A percentile compares a stretch with the other conserved stretches of the same genome.
Evolutionary conservation across 2,329 filamentous ascomycete genomes (phyloP).

Genomic region (Curvularia hawaiiensis): DNA sequence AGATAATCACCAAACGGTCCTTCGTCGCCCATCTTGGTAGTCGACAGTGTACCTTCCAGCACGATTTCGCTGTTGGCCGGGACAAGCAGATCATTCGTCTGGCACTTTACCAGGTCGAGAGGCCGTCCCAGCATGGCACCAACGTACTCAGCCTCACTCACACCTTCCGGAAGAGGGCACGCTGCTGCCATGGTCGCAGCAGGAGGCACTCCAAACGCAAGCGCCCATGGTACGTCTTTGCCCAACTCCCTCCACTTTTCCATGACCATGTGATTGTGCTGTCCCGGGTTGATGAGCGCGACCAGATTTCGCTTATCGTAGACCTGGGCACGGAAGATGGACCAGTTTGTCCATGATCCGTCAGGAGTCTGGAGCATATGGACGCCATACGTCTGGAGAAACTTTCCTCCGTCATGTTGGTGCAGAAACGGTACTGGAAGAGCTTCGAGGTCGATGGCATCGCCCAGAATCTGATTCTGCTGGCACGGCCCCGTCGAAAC

Average conservation of each 20-base stretch:
- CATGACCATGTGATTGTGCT: constrained; percentile 1
- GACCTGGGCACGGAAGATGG: constrained; percentile 1
- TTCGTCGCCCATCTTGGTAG: not conserved
- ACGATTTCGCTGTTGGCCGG: constrained; percentile 1
- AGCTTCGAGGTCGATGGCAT: not conserved
- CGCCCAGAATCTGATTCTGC: constrained; percentile 1
- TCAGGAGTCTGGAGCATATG: constrained; percentile 1
- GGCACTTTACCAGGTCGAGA: constrained; percentile 1
- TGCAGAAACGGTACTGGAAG: constrained; percentile 1
- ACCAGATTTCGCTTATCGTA: not conserved
- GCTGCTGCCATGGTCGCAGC: constrained; percentile 2
- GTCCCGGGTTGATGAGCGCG: not conserved
- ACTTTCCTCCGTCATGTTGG: not conserved
- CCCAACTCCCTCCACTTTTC: not conserved
- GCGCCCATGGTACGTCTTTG: not conserved
- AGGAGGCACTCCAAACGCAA: not conserved
- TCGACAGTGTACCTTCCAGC: not conserved
- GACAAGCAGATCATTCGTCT: not conserved
- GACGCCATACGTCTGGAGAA: constrained; percentile 1
- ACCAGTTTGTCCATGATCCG: constrained; percentile 1
- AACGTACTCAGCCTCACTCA: constrained; percentile 1
- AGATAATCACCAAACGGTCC: constrained; percentile 2
- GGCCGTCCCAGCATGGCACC: constrained; percentile 1
- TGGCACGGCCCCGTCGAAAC: not conserved
- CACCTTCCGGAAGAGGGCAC: not conserved